phyloP scores from a whole-genome alignment of 2,329 filamentous ascomycete species.

The Ambrosiella xylebori region DNA sequence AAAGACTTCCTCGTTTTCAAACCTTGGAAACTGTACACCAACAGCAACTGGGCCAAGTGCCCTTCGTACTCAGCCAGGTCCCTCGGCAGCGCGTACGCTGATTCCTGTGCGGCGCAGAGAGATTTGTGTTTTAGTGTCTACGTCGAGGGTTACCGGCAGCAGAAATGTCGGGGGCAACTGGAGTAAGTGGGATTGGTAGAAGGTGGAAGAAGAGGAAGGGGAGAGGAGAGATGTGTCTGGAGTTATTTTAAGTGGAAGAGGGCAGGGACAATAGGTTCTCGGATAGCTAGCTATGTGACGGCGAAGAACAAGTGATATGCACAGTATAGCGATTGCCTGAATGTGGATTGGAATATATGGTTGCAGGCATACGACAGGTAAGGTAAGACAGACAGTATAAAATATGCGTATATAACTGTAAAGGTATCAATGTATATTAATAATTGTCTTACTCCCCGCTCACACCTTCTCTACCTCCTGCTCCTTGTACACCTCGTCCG shows the following conservation, averaged over 20 bases:
- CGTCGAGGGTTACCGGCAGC: constrained; percentile 28
- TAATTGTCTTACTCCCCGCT: no score
- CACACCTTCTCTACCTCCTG: background rate
- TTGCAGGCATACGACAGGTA: constrained; percentile 18
- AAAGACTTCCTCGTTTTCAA: constrained; percentile 24
- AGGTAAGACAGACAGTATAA: no score
- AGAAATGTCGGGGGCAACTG: constrained; percentile 14
- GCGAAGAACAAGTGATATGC: constrained; percentile 28
- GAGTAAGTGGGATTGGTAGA: constrained; percentile 20
- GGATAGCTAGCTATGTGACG: constrained; percentile 27
- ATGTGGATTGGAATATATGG: constrained; percentile 28
- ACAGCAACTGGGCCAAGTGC: constrained; percentile 26
- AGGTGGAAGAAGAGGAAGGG: constrained; percentile 14
- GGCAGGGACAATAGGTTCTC: constrained; percentile 28
- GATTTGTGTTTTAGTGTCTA: constrained; percentile 31
- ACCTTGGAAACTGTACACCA: constrained; percentile 36
- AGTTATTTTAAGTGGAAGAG: constrained; percentile 33
- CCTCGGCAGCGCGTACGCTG: constrained; percentile 27
- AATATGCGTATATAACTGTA: no score
- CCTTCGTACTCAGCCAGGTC: constrained; percentile 24
- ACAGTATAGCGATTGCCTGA: constrained; percentile 33
- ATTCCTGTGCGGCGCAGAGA: constrained; percentile 37
- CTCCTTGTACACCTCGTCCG: constrained; percentile 1
- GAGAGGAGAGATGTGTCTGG: background rate
- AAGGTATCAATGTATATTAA: no score